These are phyloP conservation scores for Clonostachys chloroleuca DNA, from an alignment of 2,329 filamentous ascomycete genomes.

Conservation along the genomic window DNA sequence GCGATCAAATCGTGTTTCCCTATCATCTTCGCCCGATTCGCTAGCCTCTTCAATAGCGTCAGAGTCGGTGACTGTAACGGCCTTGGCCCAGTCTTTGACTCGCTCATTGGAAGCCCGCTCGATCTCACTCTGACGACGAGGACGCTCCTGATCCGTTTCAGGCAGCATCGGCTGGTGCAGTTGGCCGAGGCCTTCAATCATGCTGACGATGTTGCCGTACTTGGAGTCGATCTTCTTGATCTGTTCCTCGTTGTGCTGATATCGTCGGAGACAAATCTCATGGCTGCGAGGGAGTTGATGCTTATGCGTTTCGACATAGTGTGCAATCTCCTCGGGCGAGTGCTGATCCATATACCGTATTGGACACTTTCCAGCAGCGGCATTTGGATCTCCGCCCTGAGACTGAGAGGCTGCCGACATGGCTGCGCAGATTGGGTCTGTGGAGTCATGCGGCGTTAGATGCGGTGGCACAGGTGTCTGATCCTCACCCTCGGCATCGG, in stretches of 20 bases:
- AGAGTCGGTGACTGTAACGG: slow-evolving; percentile 55
- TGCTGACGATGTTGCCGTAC: slow-evolving; percentile 86
- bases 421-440: slow-evolving; percentile 60
- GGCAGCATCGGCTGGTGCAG: slow-evolving; percentile 87
- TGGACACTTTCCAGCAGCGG: slow-evolving; percentile 67
- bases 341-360: slow-evolving; percentile 92
- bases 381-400: slow-evolving; percentile 42
- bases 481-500: slow-evolving; percentile 15
- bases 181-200: slow-evolving; percentile 86
- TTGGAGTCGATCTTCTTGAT: slow-evolving; percentile 89
- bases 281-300: slow-evolving; percentile 92
- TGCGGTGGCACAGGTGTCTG: slow-evolving; percentile 16
- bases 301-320: slow-evolving; percentile 93
- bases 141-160: slow-evolving; percentile 43
- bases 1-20: slow-evolving; percentile 75
- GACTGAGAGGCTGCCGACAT: slow-evolving; percentile 46
- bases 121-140: slow-evolving; percentile 31
- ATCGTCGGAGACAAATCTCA: slow-evolving; percentile 84
- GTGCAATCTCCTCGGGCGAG: slow-evolving; percentile 86
- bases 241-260: slow-evolving; percentile 81
- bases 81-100: slow-evolving; percentile 83
- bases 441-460: slow-evolving; percentile 39
- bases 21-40: slow-evolving; percentile 27
- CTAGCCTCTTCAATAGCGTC: slow-evolving; percentile 20
- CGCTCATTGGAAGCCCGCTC: slow-evolving; percentile 59